Conservation (phyloP, 257 asterid species). For the Solanum habrochaites region DNA sequence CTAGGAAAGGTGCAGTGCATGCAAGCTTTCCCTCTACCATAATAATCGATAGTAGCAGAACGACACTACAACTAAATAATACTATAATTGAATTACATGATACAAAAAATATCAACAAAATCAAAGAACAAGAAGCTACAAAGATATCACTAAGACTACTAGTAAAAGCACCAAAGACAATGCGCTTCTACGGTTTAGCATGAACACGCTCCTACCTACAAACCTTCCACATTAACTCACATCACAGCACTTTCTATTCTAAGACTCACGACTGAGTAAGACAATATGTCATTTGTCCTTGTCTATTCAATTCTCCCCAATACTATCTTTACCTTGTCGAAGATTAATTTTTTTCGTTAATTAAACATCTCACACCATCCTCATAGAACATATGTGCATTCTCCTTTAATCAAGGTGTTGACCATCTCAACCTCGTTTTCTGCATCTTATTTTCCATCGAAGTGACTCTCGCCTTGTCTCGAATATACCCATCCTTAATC, state of each 20-base stretch:
- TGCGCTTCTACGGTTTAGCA: background rate
- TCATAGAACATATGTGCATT: no score
- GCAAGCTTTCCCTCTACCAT: background rate
- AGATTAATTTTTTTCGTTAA: no score
- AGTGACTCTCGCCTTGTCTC: no score
- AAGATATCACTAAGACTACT: background rate
- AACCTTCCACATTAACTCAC: background rate
- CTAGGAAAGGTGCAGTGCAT: background rate
- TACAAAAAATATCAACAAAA: background rate
- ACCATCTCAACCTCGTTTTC: no score
- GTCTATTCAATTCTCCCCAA: no score
- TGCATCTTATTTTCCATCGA: no score
- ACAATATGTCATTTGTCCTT: no score
- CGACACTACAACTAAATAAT: background rate
- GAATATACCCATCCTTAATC: no score
- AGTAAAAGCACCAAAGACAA: background rate
- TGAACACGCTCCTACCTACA: background rate
- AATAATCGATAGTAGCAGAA: background rate
- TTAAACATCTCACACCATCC: no score
- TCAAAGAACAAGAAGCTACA: background rate
- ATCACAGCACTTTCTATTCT: background rate
- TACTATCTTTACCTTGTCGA: no score
- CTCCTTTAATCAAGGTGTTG: no score
- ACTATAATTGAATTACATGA: background rate
- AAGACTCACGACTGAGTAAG: no score